phyloP scores from a whole-genome alignment of 2,329 filamentous ascomycete genomes.

The Didymosphaeria variabile region DNA sequence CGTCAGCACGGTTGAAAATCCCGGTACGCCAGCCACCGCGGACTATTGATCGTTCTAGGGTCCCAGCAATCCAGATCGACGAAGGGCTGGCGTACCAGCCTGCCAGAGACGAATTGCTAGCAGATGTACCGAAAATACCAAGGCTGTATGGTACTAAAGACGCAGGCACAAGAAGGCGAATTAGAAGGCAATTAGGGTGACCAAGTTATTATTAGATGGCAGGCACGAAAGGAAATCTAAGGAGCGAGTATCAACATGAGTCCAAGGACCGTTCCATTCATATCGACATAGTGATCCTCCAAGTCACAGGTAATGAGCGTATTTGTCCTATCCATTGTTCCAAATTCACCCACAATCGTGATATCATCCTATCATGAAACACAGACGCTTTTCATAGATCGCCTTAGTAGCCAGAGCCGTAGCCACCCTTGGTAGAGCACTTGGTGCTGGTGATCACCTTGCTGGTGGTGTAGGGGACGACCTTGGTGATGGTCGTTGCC shows the following conservation, averaged over 20 bases:
- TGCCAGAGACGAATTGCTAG: neutral
- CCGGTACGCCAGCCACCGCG: no score
- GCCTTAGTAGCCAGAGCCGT: slow-evolving; percentile 3
- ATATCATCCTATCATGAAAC: neutral
- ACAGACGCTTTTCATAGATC: neutral
- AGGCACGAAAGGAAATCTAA: neutral
- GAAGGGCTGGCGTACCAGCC: neutral
- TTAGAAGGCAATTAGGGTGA: neutral
- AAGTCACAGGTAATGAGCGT: slow-evolving; percentile 10
- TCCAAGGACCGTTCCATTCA: slow-evolving; percentile 9
- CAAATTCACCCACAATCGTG: neutral
- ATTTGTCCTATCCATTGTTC: neutral
- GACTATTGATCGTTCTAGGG: no score
- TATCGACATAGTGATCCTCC: neutral
- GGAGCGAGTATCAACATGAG: slow-evolving; percentile 3
- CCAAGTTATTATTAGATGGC: slow-evolving; percentile 1
- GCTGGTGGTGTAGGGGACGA: slow-evolving; percentile 9
- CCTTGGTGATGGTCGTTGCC: slow-evolving; percentile 9
- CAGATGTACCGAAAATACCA: no score
- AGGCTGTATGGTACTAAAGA: neutral
- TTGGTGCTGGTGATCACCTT: slow-evolving; percentile 12
- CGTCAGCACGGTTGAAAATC: no score
- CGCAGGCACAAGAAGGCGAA: neutral
- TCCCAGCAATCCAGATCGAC: neutral
- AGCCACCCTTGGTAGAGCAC: slow-evolving; percentile 15